Conservation (phyloP, 106 monocot genomes). For the Narthecium ossifragum region DNA sequence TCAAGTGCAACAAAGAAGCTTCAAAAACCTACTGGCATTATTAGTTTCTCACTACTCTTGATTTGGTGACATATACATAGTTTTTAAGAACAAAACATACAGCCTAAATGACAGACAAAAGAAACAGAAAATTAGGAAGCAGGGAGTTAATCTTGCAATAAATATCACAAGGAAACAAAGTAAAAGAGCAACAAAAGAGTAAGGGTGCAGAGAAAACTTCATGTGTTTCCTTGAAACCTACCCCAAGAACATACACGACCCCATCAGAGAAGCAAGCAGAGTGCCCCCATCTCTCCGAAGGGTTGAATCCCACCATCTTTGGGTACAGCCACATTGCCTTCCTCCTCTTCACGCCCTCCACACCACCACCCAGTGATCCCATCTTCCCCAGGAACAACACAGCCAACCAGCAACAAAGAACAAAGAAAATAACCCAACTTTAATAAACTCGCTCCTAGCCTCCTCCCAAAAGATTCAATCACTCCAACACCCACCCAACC, state of each 20-base stretch:
- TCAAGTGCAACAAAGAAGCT: too few relatives aligned
- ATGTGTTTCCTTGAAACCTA: constrained; percentile 12
- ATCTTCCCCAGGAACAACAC: constrained; percentile 11
- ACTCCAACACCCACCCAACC: neutral
- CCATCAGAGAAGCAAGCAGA: constrained; percentile 80
- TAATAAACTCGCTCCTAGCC: neutral
- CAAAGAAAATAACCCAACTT: neutral
- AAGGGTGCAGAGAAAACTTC: neutral
- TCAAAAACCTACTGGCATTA: too few relatives aligned
- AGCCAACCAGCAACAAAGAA: neutral
- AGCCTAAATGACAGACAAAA: too few relatives aligned
- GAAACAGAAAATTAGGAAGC: too few relatives aligned
- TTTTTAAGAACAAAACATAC: too few relatives aligned
- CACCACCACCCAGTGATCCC: constrained; percentile 54
- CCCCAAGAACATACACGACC: constrained; percentile 79
- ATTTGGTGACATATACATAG: too few relatives aligned
- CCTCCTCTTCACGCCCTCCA: constrained; percentile 42
- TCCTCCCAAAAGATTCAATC: neutral
- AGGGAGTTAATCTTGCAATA: neutral
- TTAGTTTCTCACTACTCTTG: too few relatives aligned
- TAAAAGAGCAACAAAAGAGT: neutral
- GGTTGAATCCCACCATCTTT: constrained; percentile 67
- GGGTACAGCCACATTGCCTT: constrained; percentile 99
- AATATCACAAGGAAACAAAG: neutral
- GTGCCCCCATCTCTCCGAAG: constrained; percentile 97